Base-by-base conservation (phyloP, 495 filamentous ascomycete genomes). In the Penicillium atrosanguineum region DNA sequence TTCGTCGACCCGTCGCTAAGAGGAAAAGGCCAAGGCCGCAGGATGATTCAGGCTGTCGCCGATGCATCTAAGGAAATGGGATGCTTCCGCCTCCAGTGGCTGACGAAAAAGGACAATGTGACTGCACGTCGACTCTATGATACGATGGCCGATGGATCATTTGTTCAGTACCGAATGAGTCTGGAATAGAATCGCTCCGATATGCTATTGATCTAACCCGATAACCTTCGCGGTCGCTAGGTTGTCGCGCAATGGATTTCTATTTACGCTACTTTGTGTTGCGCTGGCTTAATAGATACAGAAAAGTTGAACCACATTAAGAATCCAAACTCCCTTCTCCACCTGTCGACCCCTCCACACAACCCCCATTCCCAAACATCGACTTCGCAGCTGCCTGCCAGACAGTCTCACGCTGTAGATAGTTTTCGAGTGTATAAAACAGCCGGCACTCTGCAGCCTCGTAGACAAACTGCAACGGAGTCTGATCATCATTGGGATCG, bases 391-490 rank as follows among this genome's bases (percentile, higher is more conserved):
- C 67, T 51, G 59, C 61, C 43, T 51, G 60, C 67, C 67, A 69
- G n/a, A 59, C 49, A 28, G 55, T 65, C 48, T 65, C 64, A 28
- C 56, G 43, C 26, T 57, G 36, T 11, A 68, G 14, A 47, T 65
- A 61, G 23, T 68, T 65, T 7, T 71, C 61, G 38, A 65, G 3
- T 0, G 66, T 74, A 28, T 71, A 72, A 34, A 72, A 74, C 11
- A 68, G 53, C n/a, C 70, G 61, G 45, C 70, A 74, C 48, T 74
- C 68, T 7, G 70, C 68, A 26, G 70, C 65, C 34, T 74, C 66
- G 39, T 72, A 74, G 25, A 62, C 53, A 42, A 73, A 74, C 42
- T 74, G 70, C 20, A 74, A 53, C 29, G 70, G 70, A 0, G 61
- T 67, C 31, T 63, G 39, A 16, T 42, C 46, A 50, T 67, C 64